These are phyloP conservation scores for Arachis stenosperma DNA, from an alignment of 306 rosid genomes.

Conservation along the genomic window DNA sequence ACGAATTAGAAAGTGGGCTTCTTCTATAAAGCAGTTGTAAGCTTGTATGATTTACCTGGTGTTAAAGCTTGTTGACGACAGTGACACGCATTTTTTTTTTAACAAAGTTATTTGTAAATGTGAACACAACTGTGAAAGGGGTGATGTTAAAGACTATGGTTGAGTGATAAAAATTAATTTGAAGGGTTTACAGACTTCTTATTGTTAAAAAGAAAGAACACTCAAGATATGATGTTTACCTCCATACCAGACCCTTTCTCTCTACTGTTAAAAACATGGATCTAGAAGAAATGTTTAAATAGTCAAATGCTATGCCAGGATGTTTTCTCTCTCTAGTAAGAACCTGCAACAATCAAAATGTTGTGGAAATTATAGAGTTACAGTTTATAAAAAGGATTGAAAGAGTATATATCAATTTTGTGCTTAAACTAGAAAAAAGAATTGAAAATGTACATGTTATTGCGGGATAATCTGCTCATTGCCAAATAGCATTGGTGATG, in stretches of 20 bases:
- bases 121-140: not conserved
- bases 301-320: not conserved
- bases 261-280: not conserved
- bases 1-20: not conserved
- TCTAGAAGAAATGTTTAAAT: not conserved
- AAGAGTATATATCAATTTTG: not conserved
- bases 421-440: not conserved
- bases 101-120: not conserved
- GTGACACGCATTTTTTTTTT: not conserved
- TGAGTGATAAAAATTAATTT: not conserved
- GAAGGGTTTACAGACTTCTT: not conserved
- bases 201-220: not conserved
- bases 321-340: not conserved
- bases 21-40: not conserved
- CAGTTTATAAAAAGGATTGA: not conserved
- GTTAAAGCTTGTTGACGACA: not conserved
- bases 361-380: not conserved
- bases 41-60: not conserved
- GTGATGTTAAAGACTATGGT: not conserved
- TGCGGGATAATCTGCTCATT: constrained; percentile 9
- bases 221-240: not conserved
- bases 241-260: not conserved
- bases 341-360: not conserved
- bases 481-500: constrained; percentile 15
- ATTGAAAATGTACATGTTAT: not conserved